Evolutionary conservation across 2,329 filamentous ascomycete genomes (phyloP).

Genomic region (Ceratocystis albifundus): DNA sequence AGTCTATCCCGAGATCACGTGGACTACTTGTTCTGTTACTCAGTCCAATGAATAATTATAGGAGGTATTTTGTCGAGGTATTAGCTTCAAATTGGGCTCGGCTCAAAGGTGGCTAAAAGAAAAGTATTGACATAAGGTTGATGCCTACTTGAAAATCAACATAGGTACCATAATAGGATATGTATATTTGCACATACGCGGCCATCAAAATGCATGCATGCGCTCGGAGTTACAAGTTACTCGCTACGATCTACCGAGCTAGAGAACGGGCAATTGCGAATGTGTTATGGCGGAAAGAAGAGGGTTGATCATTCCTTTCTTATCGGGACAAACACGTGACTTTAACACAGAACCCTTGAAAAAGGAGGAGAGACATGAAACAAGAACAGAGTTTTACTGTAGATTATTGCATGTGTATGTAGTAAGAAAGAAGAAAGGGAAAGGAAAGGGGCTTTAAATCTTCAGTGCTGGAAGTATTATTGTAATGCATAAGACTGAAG

Average conservation of each 20-base stretch:
- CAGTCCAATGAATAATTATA: neutral
- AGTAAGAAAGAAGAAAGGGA: neutral
- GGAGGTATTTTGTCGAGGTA: neutral
- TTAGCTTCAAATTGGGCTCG: neutral
- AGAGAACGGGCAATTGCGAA: neutral
- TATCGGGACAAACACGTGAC: neutral
- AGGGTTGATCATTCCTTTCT: neutral
- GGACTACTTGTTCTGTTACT: neutral
- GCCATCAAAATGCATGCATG: neutral
- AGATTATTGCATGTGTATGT: neutral
- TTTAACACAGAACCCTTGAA: neutral
- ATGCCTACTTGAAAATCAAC: neutral
- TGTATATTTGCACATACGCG: neutral
- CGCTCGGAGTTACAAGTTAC: slow-evolving; percentile 2
- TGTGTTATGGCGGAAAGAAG: neutral
- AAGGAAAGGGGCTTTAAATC: neutral
- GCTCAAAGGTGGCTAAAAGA: neutral
- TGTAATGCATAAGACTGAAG: neutral
- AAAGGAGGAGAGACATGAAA: neutral
- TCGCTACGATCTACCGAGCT: neutral
- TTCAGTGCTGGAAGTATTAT: neutral
- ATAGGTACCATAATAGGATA: neutral
- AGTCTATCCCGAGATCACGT: neutral
- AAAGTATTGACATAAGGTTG: neutral
- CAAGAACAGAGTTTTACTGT: neutral